These are phyloP conservation scores for Seiridium cupressi DNA, from an alignment of 2,329 filamentous ascomycete species.

Conservation along the genomic window DNA sequence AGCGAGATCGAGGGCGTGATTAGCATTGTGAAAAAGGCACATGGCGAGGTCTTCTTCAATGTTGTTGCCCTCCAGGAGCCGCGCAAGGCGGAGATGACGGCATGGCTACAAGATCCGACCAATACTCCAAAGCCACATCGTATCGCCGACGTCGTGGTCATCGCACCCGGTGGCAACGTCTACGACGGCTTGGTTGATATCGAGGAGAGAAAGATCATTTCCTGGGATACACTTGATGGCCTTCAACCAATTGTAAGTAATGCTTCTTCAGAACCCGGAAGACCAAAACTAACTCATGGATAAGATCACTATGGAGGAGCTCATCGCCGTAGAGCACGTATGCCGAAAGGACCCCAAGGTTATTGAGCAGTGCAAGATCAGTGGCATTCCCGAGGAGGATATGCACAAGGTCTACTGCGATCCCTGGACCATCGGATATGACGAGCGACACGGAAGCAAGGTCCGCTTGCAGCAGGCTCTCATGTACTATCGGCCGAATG, in stretches of 20 bases:
- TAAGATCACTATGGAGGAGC: conserved; percentile 87
- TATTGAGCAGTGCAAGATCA: conserved; percentile 83
- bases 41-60: conserved; percentile 78
- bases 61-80: conserved; percentile 83
- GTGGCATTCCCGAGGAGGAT: conserved; percentile 76
- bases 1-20: conserved; percentile 73
- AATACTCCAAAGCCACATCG: conserved; percentile 62
- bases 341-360: conserved; percentile 78
- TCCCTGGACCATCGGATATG: conserved; percentile 93
- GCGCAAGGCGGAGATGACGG: conserved; percentile 78
- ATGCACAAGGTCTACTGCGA: conserved; percentile 98
- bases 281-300: conserved; percentile 8
- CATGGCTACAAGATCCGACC: conserved; percentile 65
- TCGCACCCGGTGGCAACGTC: conserved; percentile 74
- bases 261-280: neutral
- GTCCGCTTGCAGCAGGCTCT: conserved; percentile 85
- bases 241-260: conserved; percentile 73
- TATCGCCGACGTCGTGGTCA: conserved; percentile 79
- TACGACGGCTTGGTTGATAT: conserved; percentile 82
- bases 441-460: conserved; percentile 79
- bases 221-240: conserved; percentile 73
- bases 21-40: conserved; percentile 63
- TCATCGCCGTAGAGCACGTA: conserved; percentile 75
- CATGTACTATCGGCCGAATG: conserved; percentile 89
- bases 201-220: conserved; percentile 60